Evolutionary conservation across 768 basidiomycete genomes (phyloP), one percentile per base, ranked within the genome.

Genomic region (Suillus ampliporus): DNA sequence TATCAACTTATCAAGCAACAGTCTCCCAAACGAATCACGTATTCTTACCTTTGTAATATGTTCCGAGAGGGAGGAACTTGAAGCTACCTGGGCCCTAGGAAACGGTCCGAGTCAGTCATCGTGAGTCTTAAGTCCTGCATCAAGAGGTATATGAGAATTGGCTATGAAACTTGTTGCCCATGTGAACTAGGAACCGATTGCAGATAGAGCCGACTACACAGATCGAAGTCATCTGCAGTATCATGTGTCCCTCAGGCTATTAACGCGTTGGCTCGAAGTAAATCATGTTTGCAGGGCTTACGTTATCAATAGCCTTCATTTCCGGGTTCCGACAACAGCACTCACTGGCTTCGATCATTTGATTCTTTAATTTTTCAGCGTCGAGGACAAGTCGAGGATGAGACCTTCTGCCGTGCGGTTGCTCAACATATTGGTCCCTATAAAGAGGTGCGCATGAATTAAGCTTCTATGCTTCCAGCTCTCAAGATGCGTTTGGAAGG

Each of bases 371-470:
- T 23, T 41, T 40, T 28, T 34, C 38, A 41, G 23, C 21, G 19
- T 21, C 13, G 5, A n/a, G 48, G 28, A 6, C 5, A 21, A 23
- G 40, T 53, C 28, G 65, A 56, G 70, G 73, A 97, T 95, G 95
- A 84, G 89, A 67, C 89, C 94, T 10, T 86, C 93, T 46, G 77
- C 89, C 43, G 78, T 80, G 19, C 84, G 87, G 53, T 80, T 92
- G 65, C 82, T 98, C 69, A 92, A 96, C 78, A 89, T 98, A 61
- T 89, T 99, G 57, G 95, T 98, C 8, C 96, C 96, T 28, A 87
- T 98, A 54, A 99, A 99, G 81, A 84, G 96, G 88, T 93, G 70
- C 60, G 80, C 63, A 35, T 15, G 17, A 19, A n/a, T 10, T 15
- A 26, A 3, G 37, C 54, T 21, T 58, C 3, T 35, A 10, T 38